Base-by-base conservation (phyloP, 495 filamentous ascomycete species). In the Collariella sp. region DNA sequence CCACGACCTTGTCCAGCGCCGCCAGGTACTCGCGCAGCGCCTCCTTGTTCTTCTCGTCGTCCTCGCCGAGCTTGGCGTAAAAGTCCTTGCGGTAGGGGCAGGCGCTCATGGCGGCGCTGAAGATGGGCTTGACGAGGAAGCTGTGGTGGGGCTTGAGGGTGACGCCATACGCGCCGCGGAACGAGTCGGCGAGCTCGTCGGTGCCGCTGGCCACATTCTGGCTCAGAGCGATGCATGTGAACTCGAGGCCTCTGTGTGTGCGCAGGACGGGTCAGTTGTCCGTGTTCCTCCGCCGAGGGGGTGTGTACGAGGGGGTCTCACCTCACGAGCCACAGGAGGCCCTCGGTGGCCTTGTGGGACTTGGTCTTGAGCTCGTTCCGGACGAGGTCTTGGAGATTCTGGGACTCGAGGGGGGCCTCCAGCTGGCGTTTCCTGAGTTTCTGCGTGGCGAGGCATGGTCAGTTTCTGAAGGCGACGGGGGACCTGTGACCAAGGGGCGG, bases 141-240 rank as follows among this genome's bases (percentile, higher is more conserved):
- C 75, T 80, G 78, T 98, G 93, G 75, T 96, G 85, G 24, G 83
- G 86, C 74, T 91, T 95, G 62, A 98, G 87, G 50, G 91, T 94
- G 52, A 68, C 71, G 62, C 74, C 79, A 74, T 97, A 98, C 56
- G 93, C 88, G 51, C 66, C 70, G 60, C 87, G 85, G 83, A 98
- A 98, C 49, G 90, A 96, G 53, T 76, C 71, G 24, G 84, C 76
- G 56, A 97, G 87, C 70, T 97, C 90, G 62, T 87, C 77, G 52
- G 66, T 48, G 20, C 79, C 60, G 66, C 84, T 79, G 52, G 74
- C 65, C 54, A 88, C 59, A 76, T 93, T 96, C 62, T 83, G 77
- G 65, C 83, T 83, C 36, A 98, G 85, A 48, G 87, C 86, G 64
- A 87, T 78, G 61, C 82, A 78, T 29, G 91, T 97, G 77, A 98